phyloP scores from a whole-genome alignment of 176 grass and related monocot genomes.

The Carex scoparia region DNA sequence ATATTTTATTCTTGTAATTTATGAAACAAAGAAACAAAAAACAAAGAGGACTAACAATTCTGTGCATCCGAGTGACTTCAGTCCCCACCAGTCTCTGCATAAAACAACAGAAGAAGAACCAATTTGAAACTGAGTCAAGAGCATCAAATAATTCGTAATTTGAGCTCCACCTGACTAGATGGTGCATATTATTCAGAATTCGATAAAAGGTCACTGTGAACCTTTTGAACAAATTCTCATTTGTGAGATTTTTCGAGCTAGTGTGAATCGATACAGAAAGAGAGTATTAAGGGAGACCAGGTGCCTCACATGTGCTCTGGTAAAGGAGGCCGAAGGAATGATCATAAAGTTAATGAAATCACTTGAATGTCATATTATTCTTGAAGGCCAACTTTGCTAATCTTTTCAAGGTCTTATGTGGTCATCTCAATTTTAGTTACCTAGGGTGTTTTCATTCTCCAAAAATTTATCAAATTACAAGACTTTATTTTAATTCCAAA shows the following conservation, averaged over 20 bases:
- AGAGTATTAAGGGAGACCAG: not conserved
- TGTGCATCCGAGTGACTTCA: not conserved
- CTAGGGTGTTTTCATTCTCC: not conserved
- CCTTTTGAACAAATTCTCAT: not conserved
- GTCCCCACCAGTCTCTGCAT: not conserved
- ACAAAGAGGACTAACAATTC: not conserved
- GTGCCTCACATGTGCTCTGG: not conserved
- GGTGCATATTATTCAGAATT: not conserved
- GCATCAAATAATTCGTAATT: not conserved
- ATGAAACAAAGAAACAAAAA: not conserved
- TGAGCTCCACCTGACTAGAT: not conserved
- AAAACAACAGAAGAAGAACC: not conserved
- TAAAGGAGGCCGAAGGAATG: not conserved
- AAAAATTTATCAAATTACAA: not conserved
- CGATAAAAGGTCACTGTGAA: not conserved
- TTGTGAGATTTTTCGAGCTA: not conserved
- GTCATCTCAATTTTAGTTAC: not conserved
- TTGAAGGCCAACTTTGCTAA: not conserved
- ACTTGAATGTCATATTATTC: not conserved
- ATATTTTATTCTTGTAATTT: not conserved
- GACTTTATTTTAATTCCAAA: not conserved
- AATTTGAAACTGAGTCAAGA: not conserved
- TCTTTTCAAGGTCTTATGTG: not conserved
- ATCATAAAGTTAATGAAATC: not conserved
- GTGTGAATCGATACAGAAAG: not conserved